Conservation (phyloP, 1,139 yeast genomes). For the Pneumocystis jirovecii region DNA sequence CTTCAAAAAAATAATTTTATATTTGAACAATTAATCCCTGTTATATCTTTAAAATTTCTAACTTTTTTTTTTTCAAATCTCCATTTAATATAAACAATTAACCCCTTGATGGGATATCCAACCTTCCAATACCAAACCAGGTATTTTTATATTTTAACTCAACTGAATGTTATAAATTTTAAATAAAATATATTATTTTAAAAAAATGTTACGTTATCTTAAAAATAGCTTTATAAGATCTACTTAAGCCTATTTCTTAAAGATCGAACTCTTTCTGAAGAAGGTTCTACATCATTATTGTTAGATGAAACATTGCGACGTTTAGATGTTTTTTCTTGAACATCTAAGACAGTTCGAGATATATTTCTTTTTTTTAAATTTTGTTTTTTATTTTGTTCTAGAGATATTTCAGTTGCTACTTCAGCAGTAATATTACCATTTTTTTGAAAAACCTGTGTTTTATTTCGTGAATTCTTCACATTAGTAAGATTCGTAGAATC, state of each 20-base stretch:
- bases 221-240: neutral
- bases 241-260: neutral
- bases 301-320: neutral
- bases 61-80: neutral
- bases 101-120: neutral
- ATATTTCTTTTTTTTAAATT: neutral
- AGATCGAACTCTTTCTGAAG: neutral
- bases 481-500: neutral
- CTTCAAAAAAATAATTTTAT: neutral
- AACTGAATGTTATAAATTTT: neutral
- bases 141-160: neutral
- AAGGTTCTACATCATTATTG: neutral
- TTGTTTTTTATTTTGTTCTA: neutral
- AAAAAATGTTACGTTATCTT: neutral
- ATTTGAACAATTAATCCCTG: neutral
- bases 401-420: neutral
- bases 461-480: neutral
- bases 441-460: neutral
- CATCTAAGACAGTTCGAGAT: neutral
- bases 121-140: neutral
- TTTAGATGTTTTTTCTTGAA: neutral
- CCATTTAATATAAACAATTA: neutral
- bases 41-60: neutral
- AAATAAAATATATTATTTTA: neutral
- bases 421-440: neutral